These are phyloP conservation scores for Luffa aegyptiaca DNA, from an alignment of 306 rosid genomes.

Conservation along the genomic window DNA sequence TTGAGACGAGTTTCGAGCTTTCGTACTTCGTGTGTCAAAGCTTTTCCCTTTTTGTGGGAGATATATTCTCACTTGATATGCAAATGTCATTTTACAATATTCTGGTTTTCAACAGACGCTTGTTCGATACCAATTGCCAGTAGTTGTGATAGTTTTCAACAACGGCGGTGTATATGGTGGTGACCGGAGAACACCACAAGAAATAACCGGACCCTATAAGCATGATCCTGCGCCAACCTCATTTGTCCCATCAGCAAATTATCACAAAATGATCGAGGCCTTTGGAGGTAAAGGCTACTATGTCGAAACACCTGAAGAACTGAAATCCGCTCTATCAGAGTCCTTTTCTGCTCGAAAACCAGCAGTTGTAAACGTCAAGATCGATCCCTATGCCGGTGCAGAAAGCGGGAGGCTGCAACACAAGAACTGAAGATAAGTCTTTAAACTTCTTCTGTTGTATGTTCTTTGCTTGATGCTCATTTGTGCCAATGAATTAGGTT, in stretches of 20 bases:
- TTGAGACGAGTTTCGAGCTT: background rate
- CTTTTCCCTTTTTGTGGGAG: background rate
- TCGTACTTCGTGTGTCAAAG: background rate
- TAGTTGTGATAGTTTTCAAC: constrained; percentile 89
- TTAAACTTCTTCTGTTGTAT: background rate
- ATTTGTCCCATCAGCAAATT: constrained; percentile 61
- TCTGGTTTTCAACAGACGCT: constrained; percentile 48
- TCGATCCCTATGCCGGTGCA: constrained; percentile 92
- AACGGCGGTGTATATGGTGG: constrained; percentile 80
- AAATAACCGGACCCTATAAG: constrained; percentile 72
- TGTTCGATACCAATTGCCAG: constrained; percentile 88
- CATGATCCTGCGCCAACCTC: constrained; percentile 96
- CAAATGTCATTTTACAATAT: background rate
- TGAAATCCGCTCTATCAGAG: constrained; percentile 68
- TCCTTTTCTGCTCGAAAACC: constrained; percentile 70
- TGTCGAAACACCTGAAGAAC: constrained; percentile 65
- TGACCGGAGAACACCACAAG: constrained; percentile 54
- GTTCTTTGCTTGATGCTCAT: background rate
- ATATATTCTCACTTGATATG: background rate
- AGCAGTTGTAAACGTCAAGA: constrained; percentile 55
- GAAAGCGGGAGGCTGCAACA: constrained; percentile 94
- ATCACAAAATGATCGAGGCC: constrained; percentile 83
- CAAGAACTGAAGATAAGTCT: constrained; percentile 49
- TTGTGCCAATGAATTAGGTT: background rate
- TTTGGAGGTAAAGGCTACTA: constrained; percentile 95